Evolutionary conservation across 306 rosid species (phyloP), one percentile per base, ranked within the genome.

Genomic region (Lagenaria siceraria): DNA sequence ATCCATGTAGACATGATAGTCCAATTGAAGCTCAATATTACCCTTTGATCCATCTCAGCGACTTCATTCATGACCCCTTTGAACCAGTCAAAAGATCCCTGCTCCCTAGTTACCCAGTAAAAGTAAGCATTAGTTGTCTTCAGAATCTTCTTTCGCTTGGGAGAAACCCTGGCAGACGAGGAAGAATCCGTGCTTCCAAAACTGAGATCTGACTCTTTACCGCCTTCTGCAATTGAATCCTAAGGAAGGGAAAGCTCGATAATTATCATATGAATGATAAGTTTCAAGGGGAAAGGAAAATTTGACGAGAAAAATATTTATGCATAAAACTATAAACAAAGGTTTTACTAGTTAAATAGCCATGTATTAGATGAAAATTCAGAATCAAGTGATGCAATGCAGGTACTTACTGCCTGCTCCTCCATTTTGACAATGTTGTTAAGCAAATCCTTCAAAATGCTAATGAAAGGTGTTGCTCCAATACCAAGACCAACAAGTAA

Each of bases 31-130:
- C 64, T 70, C 38, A 19, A 10, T 54, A 72, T 27, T 84, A 87
- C 99, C 98, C 99, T 85, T 85, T 89, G 98, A 88, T 96, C 99
- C 71, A 85, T 88, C 62, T 96, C 98, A 24, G 98, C 98, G 40
- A 96, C 91, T 89, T 96, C 99, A 82, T 96, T 92, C 99, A 96
- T 96, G 76, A 96, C 99, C 77, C 99, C 99, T 87, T 96, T 96
- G 84, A 96, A 96, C 99, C 99, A 96, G 88, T 96, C 99, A 71
- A 96, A 96, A 46, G 99, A 96, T 51, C 98, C 99, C 81, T 96
- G 99, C 83, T 96, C 99, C 85, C 98, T 92, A 31, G 99, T 96
- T 74, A 96, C 99, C 99, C 99, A 96, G 82, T 92, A 96, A 65
- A 96, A 96, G 87, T 90, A 92, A 54, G 99, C 98, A 52, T 96